These are phyloP conservation scores for Fusarium sp. DNA, from an alignment of 2,329 filamentous ascomycete genomes.

Conservation along the genomic window DNA sequence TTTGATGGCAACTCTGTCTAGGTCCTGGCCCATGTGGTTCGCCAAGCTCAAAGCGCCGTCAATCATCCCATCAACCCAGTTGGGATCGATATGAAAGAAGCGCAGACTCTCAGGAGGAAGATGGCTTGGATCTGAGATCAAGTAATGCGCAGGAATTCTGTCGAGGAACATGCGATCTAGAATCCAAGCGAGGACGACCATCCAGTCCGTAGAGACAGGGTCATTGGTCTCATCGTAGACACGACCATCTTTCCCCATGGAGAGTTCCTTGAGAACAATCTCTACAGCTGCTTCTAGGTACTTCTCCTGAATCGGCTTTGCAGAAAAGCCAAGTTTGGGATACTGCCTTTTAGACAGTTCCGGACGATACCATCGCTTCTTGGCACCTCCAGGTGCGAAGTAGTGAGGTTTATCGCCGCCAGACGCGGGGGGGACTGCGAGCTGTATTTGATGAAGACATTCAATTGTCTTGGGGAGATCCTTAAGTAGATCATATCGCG, in stretches of 20 bases:
- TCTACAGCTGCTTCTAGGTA: background rate
- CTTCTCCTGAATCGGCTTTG: background rate
- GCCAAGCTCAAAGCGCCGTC: background rate
- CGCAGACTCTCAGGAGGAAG: background rate
- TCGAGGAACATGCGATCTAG: background rate
- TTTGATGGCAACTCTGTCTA: background rate
- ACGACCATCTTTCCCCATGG: background rate
- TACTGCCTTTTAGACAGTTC: background rate
- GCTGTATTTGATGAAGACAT: background rate
- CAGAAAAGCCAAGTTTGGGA: background rate
- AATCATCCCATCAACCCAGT: background rate
- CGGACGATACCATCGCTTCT: background rate
- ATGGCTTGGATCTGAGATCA: background rate
- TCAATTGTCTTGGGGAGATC: background rate
- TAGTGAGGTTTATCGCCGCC: background rate
- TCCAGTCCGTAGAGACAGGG: background rate
- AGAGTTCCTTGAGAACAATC: background rate
- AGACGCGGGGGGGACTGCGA: background rate
- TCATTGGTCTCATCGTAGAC: background rate
- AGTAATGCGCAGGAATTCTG: background rate
- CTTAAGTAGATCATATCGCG: background rate
- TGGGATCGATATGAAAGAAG: background rate
- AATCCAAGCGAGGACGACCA: background rate
- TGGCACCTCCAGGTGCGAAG: background rate
- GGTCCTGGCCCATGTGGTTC: background rate